phyloP scores from a whole-genome alignment of 768 basidiomycete genomes.

The Mycena alexandri region DNA sequence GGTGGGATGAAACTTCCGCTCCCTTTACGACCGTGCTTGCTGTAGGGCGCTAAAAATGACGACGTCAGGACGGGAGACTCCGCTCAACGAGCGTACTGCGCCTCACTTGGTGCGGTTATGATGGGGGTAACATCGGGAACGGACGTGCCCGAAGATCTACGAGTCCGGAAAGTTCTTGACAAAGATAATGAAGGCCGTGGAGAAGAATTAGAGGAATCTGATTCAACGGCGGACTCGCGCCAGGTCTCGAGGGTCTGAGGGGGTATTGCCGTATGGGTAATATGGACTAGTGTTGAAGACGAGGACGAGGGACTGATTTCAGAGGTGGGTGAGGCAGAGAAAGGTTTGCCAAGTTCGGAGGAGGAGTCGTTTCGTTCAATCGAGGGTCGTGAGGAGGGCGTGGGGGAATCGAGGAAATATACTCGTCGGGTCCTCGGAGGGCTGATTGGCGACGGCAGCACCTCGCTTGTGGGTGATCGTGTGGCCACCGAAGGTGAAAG shows the following conservation, averaged over 20 bases:
- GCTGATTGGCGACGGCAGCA: constrained; percentile 12
- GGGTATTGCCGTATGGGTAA: constrained; percentile 28
- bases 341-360: constrained; percentile 6
- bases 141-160: constrained; percentile 19
- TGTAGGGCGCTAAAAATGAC: constrained; percentile 11
- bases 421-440: constrained; percentile 35
- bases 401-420: constrained; percentile 39
- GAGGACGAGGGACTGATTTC: constrained; percentile 40
- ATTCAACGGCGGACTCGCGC: constrained; percentile 37
- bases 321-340: constrained; percentile 10
- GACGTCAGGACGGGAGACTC: not conserved
- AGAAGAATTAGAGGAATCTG: constrained; percentile 35
- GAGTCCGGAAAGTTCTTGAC: constrained; percentile 25
- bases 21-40: constrained; percentile 30
- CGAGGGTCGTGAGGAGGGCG: constrained; percentile 25
- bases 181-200: constrained; percentile 31
- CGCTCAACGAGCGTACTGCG: not conserved
- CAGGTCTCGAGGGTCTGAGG: constrained; percentile 31
- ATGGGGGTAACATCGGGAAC: constrained; percentile 20
- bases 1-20: constrained; percentile 33
- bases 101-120: constrained; percentile 18
- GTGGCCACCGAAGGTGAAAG: constrained; percentile 15
- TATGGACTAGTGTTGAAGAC: constrained; percentile 39
- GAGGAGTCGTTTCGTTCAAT: constrained; percentile 38
- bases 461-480: constrained; percentile 4